Percentiles rank a stretch among this genome's conserved stretches.
Evolutionary conservation across 2,329 filamentous ascomycete genomes (phyloP).

Genomic region (Cladophialophora yegresii): DNA sequence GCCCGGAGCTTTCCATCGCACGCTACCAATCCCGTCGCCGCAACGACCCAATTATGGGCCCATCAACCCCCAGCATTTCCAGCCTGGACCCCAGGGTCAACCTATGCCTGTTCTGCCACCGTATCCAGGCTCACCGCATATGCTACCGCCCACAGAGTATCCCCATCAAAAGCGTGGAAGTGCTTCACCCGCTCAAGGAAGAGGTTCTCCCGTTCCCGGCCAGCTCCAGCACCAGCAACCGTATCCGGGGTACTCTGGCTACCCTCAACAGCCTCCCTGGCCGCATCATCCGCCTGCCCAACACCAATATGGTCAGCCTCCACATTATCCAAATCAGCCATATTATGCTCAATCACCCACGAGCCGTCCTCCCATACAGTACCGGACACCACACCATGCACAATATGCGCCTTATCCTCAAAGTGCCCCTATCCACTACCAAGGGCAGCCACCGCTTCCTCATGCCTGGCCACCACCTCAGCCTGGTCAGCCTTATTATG

Average conservation of each 20-base stretch:
- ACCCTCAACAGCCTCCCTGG: conserved; percentile 34
- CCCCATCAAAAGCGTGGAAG: conserved; percentile 24
- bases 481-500: conserved; percentile 28
- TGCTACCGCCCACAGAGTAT: conserved; percentile 34
- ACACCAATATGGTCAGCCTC: conserved; percentile 28
- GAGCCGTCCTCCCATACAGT: conserved; percentile 22
- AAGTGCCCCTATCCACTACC: conserved; percentile 33
- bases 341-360: conserved; percentile 28
- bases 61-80: conserved; percentile 31
- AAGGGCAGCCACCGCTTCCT: conserved; percentile 23
- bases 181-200: conserved; percentile 28
- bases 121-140: conserved; percentile 28
- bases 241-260: conserved; percentile 32
- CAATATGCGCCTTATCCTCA: conserved; percentile 34
- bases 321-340: conserved; percentile 26
- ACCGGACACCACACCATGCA: conserved; percentile 33
- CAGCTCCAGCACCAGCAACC: conserved; percentile 30
- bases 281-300: conserved; percentile 29
- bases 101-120: conserved; percentile 31
- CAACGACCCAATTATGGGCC: conserved; percentile 33
- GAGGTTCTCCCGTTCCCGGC: conserved; percentile 32
- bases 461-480: conserved; percentile 30
- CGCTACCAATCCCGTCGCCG: conserved; percentile 33
- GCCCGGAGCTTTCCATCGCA: conserved; percentile 28
- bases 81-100: conserved; percentile 31